Percentiles rank a stretch among this genome's conserved stretches.
phyloP scores from a whole-genome alignment of 2,329 filamentous ascomycete genomes.

The Penicillium sp. region DNA sequence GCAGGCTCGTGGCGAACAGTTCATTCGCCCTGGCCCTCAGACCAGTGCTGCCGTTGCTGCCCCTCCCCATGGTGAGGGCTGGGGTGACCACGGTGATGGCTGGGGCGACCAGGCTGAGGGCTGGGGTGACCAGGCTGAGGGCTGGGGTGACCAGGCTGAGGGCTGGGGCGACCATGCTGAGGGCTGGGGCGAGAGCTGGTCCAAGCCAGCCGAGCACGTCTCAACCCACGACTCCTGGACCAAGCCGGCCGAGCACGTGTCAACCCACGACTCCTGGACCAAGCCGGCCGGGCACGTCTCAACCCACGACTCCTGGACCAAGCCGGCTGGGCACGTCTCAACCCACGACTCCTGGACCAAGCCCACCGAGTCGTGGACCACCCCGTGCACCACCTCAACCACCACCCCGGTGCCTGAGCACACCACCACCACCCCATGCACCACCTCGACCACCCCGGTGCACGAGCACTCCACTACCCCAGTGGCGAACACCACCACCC shows the following conservation, averaged over 20 bases:
- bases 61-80: not conserved
- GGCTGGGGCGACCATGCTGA: not conserved
- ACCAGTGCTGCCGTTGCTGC: constrained; percentile 3
- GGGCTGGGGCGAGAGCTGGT: constrained; percentile 12
- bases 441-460: not conserved
- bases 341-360: constrained; percentile 2
- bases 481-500: not conserved
- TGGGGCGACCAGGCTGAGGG: constrained; percentile 8
- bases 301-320: constrained; percentile 2
- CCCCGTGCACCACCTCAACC: constrained; percentile 6
- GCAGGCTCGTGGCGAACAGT: constrained; percentile 22
- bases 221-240: too few relatives aligned
- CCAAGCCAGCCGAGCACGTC: constrained; percentile 3
- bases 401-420: not conserved
- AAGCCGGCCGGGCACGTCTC: constrained; percentile 2
- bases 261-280: constrained; percentile 3
- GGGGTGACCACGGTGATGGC: constrained; percentile 2
- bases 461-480: constrained; percentile 3
- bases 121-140: constrained; percentile 9
- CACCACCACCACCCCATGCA: not conserved
- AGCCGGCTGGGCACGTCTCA: not conserved
- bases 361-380: constrained; percentile 10
- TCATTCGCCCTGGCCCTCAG: constrained; percentile 6
- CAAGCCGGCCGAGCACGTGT: too few relatives aligned
- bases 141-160: constrained; percentile 2